Percentiles rank a stretch among this genome's conserved stretches.
Conservation (phyloP, 345 rosid species). For the Odontarrhena argentea region DNA sequence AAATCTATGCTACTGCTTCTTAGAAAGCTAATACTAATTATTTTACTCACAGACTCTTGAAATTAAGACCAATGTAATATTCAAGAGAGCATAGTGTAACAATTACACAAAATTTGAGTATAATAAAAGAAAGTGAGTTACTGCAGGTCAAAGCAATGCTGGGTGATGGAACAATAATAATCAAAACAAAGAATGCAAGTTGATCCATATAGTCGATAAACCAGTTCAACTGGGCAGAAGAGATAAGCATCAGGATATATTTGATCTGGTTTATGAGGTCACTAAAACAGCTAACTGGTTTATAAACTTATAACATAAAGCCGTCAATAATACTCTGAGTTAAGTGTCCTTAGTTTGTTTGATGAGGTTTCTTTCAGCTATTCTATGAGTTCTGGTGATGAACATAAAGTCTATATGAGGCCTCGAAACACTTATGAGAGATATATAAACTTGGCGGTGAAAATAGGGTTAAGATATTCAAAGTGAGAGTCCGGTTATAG, state of each 20-base stretch:
- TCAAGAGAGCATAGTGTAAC: background rate
- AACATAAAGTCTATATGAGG: background rate
- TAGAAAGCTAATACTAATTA: background rate
- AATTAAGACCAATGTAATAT: conserved; percentile 1
- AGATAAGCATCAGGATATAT: background rate
- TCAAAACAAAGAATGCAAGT: background rate
- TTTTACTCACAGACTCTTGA: background rate
- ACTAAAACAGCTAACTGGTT: background rate
- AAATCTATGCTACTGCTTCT: conserved; percentile 8
- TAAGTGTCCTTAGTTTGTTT: conserved; percentile 8
- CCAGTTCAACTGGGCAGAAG: conserved; percentile 1
- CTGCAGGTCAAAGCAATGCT: background rate
- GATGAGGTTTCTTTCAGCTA: background rate
- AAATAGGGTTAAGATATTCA: background rate
- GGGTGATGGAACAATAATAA: background rate
- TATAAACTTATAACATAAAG: background rate
- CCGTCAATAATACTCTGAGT: background rate
- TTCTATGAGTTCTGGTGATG: background rate
- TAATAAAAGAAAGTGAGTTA: background rate
- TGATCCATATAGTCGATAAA: background rate
- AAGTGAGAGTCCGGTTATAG: background rate
- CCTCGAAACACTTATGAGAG: background rate
- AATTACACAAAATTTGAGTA: background rate
- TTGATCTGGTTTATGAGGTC: background rate
- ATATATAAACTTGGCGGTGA: background rate